Base-by-base conservation (phyloP, 306 rosid genomes). In the Vigna unguiculata region DNA sequence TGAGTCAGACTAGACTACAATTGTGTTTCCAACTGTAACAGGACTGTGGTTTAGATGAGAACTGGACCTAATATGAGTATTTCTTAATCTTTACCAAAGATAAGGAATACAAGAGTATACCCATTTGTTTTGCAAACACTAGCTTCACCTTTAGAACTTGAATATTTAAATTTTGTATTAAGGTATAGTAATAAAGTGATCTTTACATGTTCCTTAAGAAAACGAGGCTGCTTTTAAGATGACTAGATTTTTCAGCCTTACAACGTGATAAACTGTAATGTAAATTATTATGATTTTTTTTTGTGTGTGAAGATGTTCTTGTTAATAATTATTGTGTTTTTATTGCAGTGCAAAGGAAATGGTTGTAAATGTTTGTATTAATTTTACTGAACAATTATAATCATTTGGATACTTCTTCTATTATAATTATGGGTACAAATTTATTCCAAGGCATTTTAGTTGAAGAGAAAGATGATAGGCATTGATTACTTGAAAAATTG, bases 401-500 rank as follows among this genome's bases (percentile, higher is more conserved):
- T 49, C 63, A 38, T 62, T 61, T 60, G 63, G 55, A 28, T 71
- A 64, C 75, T 72, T 53, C 40, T 55, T 54, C 21, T 62, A 14
- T 78, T 60, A 53, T 69, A 58, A 30, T n/a, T 9, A 78, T 51
- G 48, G 58, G 58, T 59, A 22, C 59, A 43, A 57, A 41, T 54
- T 28, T 22, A 40, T 54, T 48, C 25, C 30, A 14, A 53, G 20
- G 60, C 16, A 51, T 62, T 46, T 68, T 43, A 19, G 4, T 74
- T 38, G 53, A 47, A 71, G 38, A 51, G 62, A 73, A 59, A 69
- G 16, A 16, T 34, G 30, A 71, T 63, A 54, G 38, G 71, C 69
- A 49, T 61, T 84, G 78, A 66, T 38, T 82, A 60, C 46, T 55
- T 84, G 81, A 52, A 75, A 40, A 43, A 59, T 38, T 69, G 66